These are phyloP conservation scores for Antonospora locustae DNA, from an alignment of 371 early-diverging fungal genomes.

Conservation along the genomic window DNA sequence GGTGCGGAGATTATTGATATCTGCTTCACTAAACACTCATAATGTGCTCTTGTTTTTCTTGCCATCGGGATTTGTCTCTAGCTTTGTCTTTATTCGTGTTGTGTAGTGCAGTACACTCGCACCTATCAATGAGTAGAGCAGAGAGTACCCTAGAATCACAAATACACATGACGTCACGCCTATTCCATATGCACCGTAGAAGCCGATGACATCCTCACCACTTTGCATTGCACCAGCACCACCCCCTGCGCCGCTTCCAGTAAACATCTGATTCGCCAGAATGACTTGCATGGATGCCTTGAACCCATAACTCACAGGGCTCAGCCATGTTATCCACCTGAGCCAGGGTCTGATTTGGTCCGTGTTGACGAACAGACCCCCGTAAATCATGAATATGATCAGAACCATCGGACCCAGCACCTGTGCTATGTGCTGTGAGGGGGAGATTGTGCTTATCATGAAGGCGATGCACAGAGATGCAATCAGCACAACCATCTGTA, in stretches of 20 bases:
- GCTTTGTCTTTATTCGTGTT: constrained; percentile 28
- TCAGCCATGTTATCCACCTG: constrained; percentile 56
- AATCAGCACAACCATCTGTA: constrained; percentile 42
- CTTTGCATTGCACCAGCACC: background rate
- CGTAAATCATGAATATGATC: constrained; percentile 56
- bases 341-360: constrained; percentile 51
- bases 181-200: constrained; percentile 10
- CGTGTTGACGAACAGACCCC: constrained; percentile 54
- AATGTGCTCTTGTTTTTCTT: too few species aligned
- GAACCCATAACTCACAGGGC: constrained; percentile 50
- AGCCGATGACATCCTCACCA: constrained; percentile 16
- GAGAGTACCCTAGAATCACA: constrained; percentile 3
- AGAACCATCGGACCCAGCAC: constrained; percentile 55
- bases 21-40: too few species aligned
- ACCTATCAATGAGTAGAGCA: constrained; percentile 11
- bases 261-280: constrained; percentile 14
- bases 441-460: constrained; percentile 53
- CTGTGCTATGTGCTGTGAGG: constrained; percentile 52
- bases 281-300: constrained; percentile 41
- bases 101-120: constrained; percentile 12
- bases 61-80: background rate
- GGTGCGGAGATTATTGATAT: too few species aligned
- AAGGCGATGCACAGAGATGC: constrained; percentile 51
- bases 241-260: background rate
- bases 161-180: constrained; percentile 1